phyloP scores from a whole-genome alignment of 2,329 filamentous ascomycete genomes.

The Bipolaris cookei region DNA sequence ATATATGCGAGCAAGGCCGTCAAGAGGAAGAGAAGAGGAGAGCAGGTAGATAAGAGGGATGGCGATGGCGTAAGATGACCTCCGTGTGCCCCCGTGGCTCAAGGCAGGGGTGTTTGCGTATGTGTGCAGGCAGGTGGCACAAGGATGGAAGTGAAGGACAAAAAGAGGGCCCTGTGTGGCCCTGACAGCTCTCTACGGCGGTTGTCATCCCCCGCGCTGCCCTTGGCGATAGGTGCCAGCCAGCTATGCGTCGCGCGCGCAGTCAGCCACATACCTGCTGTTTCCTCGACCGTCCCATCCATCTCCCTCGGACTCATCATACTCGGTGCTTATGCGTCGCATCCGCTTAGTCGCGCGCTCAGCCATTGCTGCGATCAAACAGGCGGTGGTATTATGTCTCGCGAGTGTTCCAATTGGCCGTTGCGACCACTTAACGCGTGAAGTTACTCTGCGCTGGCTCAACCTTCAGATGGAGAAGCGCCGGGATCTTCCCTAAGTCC shows the following conservation, averaged over 20 bases:
- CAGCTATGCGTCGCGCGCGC: slow-evolving; percentile 30
- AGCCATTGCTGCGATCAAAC: slow-evolving; percentile 27
- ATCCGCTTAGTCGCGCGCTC: slow-evolving; percentile 49
- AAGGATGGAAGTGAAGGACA: slow-evolving; percentile 22
- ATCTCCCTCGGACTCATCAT: slow-evolving; percentile 45
- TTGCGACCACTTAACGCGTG: slow-evolving; percentile 17
- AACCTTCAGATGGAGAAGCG: slow-evolving; percentile 16
- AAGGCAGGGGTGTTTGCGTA: slow-evolving; percentile 23
- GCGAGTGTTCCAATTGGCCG: slow-evolving; percentile 11
- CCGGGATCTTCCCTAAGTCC: slow-evolving; percentile 20
- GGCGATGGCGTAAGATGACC: slow-evolving; percentile 24
- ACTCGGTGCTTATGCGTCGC: slow-evolving; percentile 50
- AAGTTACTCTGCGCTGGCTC: slow-evolving; percentile 8
- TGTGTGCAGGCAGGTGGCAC: slow-evolving; percentile 26
- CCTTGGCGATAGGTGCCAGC: slow-evolving; percentile 31
- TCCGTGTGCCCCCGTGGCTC: slow-evolving; percentile 11
- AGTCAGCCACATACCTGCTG: slow-evolving; percentile 44
- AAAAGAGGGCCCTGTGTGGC: slow-evolving; percentile 7
- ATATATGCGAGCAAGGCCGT: slow-evolving; percentile 6
- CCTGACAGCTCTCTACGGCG: slow-evolving; percentile 20
- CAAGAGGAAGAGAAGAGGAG: slow-evolving; percentile 2
- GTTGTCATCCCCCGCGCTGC: slow-evolving; percentile 32
- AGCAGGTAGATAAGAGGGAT: slow-evolving; percentile 12
- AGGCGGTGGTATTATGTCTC: not conserved
- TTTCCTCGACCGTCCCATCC: slow-evolving; percentile 44